Base-by-base conservation (phyloP, 129 eudicot species). In the Flaveria robusta region DNA sequence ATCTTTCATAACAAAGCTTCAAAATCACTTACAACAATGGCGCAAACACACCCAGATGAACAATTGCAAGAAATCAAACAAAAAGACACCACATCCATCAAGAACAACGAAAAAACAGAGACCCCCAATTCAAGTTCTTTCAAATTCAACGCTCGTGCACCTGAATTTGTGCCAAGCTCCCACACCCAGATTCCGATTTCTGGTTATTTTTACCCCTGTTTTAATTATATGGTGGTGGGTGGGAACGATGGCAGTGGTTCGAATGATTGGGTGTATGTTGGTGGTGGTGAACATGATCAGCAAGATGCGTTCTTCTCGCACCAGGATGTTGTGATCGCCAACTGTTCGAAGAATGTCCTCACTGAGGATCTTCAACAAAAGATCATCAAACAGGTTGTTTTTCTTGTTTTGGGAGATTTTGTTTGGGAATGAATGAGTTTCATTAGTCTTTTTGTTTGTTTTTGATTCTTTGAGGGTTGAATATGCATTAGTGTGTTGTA, bases 121-220 rank as follows among this genome's bases (percentile, higher is more conserved):
- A 70, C 11, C 55, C 64, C 78, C 22, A 68, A 43, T 31, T 58
- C 68, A 0, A 47, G 66, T 19, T 65, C 77, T 34, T 92, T 90
- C 60, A 90, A 88, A 76, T 86, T 92, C 78, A 92, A 92, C 72
- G 98, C 86, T 6, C 83, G 84, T 1, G 98, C 98, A 2, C 91
- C 98, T 12, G 98, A 90, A 83, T 92, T 92, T 18, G 92, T 92
- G 41, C 98, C 98, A 5, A 84, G 87, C 75, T 77, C 93, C 0
- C 82, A 80, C 29, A 39, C 88, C 65, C 88, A 79, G 82, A 71
- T 84, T 81, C 92, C 90, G 10, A 68, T 87, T 43, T 66, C 97
- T 1, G 92, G 91, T 11, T 87, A 84, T 51, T 88, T 82, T 20
- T 88, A 86, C 37, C 96, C 91, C 0, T 92, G 70, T 34, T 83